Evolutionary conservation across 306 rosid species (phyloP).

Genomic region (Dryas octopetala): DNA sequence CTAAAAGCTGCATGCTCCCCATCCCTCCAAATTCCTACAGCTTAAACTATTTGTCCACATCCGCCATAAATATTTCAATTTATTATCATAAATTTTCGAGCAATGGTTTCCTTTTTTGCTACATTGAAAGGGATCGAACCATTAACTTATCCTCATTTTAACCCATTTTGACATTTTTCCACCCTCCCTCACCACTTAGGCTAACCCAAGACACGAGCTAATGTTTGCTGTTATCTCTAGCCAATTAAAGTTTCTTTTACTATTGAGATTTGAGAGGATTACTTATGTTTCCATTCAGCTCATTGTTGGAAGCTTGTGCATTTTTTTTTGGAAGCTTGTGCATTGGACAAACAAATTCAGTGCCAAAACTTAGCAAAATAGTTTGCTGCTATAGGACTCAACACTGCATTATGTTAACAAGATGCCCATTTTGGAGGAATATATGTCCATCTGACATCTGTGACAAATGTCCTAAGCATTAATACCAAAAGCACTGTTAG

Average conservation of each 20-base stretch:
- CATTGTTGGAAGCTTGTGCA: not conserved
- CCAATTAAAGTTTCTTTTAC: no score
- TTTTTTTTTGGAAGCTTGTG: not conserved
- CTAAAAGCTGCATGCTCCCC: conserved; percentile 31
- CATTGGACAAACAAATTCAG: not conserved
- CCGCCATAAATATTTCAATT: not conserved
- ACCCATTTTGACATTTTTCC: no score
- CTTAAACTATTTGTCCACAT: not conserved
- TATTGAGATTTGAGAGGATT: no score
- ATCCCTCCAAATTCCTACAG: conserved; percentile 18
- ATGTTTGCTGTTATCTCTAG: no score
- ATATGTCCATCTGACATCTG: not conserved
- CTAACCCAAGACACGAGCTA: no score
- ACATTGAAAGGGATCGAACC: no score
- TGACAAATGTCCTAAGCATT: not conserved
- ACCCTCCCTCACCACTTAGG: no score
- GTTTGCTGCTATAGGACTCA: not conserved
- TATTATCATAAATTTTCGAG: not conserved
- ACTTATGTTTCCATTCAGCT: no score
- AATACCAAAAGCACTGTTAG: not conserved
- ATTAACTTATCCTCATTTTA: no score
- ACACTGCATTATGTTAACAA: not conserved
- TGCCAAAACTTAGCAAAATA: not conserved
- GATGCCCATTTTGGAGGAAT: not conserved
- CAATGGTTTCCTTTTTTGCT: not conserved